phyloP scores from a whole-genome alignment of 2,329 filamentous ascomycete species.

The Neophaeococcomyces mojaviensis region DNA sequence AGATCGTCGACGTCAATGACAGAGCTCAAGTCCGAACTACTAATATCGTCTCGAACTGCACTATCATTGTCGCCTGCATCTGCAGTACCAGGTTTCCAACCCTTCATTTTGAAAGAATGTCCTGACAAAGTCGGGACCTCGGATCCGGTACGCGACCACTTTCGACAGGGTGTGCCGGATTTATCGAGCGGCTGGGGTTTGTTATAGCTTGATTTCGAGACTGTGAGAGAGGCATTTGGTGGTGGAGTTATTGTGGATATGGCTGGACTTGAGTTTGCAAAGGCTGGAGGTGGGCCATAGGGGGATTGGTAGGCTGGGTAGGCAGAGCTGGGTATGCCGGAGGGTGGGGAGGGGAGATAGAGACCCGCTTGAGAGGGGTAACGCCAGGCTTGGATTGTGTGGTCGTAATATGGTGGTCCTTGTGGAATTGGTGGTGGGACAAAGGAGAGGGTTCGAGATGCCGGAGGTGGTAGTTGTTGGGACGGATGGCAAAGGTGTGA shows the following conservation, averaged over 20 bases:
- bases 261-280: background rate
- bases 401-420: no score
- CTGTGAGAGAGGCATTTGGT: background rate
- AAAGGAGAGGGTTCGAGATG: no score
- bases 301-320: background rate
- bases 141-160: constrained; percentile 2
- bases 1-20: no score
- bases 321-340: no score
- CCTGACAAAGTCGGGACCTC: background rate
- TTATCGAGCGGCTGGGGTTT: constrained; percentile 3
- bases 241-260: background rate
- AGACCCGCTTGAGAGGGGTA: no score
- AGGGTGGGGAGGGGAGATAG: no score
- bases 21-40: background rate
- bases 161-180: background rate
- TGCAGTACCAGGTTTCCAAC: background rate
- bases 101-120: background rate
- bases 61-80: background rate
- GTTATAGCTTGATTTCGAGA: background rate
- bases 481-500: background rate
- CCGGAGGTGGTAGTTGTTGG: no score
- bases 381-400: no score
- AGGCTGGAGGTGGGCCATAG: background rate
- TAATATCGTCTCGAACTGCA: background rate
- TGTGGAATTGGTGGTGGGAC: no score